phyloP scores from a whole-genome alignment of 2,329 filamentous ascomycete genomes.

The Colletotrichum godetiae region DNA sequence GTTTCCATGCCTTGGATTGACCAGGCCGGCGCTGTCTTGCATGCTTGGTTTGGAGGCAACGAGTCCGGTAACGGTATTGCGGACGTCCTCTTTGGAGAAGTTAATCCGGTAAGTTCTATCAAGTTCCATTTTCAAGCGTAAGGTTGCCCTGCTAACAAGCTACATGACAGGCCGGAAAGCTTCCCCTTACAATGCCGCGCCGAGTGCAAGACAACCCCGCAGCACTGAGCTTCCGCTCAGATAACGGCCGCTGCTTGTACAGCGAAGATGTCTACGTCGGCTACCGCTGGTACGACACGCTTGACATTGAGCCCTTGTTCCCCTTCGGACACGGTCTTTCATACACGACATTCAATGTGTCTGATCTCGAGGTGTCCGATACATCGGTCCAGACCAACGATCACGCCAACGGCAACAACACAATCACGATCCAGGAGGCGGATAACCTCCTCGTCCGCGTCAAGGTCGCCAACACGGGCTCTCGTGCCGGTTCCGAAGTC shows the following conservation, averaged over 20 bases:
- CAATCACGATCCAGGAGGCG: constrained; percentile 55
- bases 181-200: constrained; percentile 77
- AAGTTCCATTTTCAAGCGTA: background rate
- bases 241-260: constrained; percentile 74
- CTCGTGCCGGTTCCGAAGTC: constrained; percentile 41
- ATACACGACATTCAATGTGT: constrained; percentile 72
- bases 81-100: constrained; percentile 41
- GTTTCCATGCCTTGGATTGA: constrained; percentile 60
- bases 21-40: constrained; percentile 51
- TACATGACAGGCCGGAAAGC: constrained; percentile 71
- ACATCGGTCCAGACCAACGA: constrained; percentile 50
- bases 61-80: constrained; percentile 41
- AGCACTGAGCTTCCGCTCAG: constrained; percentile 73
- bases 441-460: constrained; percentile 48
- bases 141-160: background rate
- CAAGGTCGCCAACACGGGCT: constrained; percentile 53
- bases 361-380: constrained; percentile 54
- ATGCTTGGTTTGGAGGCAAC: constrained; percentile 44
- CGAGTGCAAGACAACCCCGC: constrained; percentile 75
- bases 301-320: constrained; percentile 63
- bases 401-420: constrained; percentile 36
- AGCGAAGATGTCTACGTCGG: constrained; percentile 80
- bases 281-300: constrained; percentile 75
- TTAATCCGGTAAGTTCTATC: constrained; percentile 51
- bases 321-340: constrained; percentile 76